Evolutionary conservation across 1,139 yeast genomes (phyloP), one percentile per base, ranked within the genome.

Genomic region (Saccharomyces hybrid): DNA sequence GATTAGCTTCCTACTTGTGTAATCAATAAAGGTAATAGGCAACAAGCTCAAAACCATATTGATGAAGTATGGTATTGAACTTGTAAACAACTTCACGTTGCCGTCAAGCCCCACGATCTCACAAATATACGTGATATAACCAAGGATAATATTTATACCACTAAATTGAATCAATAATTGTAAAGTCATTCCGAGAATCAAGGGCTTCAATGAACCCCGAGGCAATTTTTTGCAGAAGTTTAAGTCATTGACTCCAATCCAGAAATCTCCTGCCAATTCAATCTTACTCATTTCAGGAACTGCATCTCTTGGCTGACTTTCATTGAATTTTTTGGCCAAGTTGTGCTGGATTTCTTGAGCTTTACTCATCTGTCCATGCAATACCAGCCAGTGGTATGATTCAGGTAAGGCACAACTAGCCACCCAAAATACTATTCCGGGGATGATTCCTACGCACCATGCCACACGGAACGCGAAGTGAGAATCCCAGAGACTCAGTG

Each of bases 131-230:
- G 81, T 78, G 58, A 83, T 75, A 63, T 82, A 83, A 73, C 81
- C 84, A 80, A 83, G 81, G 70, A 84, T 76, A 49, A 83, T 81
- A 62, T 83, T 83, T 72, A 84, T 81, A 53, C 90, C 90, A 49
- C 86, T 82, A 57, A 82, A 73, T 67, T 84, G 89, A 57, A 82
- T 82, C 68, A 84, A 75, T 49, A 78, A 67, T 69, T 84, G 90
- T 44, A 84, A 77, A 16, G 74, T 68, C 5, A 78, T 62, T 14
- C 86, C 88, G 57, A 77, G 71, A 11, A 76, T 47, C 56, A 81
- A 74, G 65, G 82, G 79, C 49, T 68, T 70, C 61, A 77, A 65
- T 55, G 78, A 76, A 51, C 71, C 65, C 60, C 66, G 68, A 23
- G 63, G 60, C 62, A 78, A 73, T 51, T 80, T 71, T 53, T 79